A percentile compares a stretch with the other conserved stretches of the same genome.
These are phyloP conservation scores for Populus deltoides DNA, from an alignment of 345 rosid species.

Conservation along the genomic window DNA sequence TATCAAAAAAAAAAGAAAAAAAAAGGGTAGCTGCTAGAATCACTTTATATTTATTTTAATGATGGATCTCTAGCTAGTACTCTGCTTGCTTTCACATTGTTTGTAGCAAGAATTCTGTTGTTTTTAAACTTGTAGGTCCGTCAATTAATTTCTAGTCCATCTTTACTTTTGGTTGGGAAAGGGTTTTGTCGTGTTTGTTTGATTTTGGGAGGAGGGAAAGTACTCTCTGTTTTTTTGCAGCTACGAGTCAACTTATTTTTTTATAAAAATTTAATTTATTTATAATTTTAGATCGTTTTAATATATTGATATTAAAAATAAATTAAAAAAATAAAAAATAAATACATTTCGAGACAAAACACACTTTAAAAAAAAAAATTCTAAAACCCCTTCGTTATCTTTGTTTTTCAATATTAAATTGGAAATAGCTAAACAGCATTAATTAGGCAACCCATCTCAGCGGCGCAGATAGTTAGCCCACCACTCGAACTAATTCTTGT, in stretches of 20 bases:
- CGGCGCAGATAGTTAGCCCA: background rate
- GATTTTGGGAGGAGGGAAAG: too few relatives aligned
- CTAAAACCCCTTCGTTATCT: too few relatives aligned
- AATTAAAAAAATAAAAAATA: too few relatives aligned
- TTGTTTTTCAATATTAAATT: background rate
- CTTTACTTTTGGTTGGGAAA: background rate
- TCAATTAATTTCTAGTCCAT: background rate
- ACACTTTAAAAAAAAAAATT: too few relatives aligned
- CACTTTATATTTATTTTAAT: background rate
- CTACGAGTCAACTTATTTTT: too few relatives aligned
- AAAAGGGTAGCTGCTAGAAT: background rate
- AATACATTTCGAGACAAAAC: fast-evolving
- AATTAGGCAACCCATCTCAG: constrained; percentile 9
- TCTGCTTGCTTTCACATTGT: background rate
- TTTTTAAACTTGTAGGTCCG: background rate
- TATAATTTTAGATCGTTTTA: too few relatives aligned
- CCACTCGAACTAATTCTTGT: background rate
- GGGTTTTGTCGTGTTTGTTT: background rate
- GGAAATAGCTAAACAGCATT: background rate
- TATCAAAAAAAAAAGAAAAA: background rate
- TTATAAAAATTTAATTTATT: too few relatives aligned
- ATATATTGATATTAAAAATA: too few relatives aligned
- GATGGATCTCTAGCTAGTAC: background rate
- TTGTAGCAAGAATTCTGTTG: background rate
- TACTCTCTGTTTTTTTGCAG: too few relatives aligned